These are phyloP conservation scores for Daucus carota DNA, from an alignment of 129 eudicot genomes.

Conservation along the genomic window DH1_v3.0 NC_030383.2:60127001-60127500, in stretches of 20 bases:
- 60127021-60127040: slow-evolving; percentile 28
- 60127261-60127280: slow-evolving; percentile 31
- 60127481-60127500: not conserved
- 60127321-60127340: slow-evolving; percentile 35
- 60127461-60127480: not conserved
- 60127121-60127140: slow-evolving; percentile 37
- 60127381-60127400: not conserved
- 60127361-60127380: not conserved
- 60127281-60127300: slow-evolving; percentile 29
- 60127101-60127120: slow-evolving; percentile 26
- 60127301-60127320: slow-evolving; percentile 48
- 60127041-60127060: slow-evolving; percentile 23
- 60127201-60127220: not conserved
- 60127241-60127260: slow-evolving; percentile 30
- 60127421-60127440: not conserved
- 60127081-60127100: slow-evolving; percentile 28
- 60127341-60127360: slow-evolving; percentile 31
- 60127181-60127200: not conserved
- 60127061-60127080: slow-evolving; percentile 29
- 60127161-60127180: not conserved
- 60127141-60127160: slow-evolving; percentile 48
- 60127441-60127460: not conserved
- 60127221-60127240: slow-evolving; percentile 24
- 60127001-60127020: slow-evolving; percentile 47
- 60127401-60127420: not conserved